These are phyloP conservation scores for Juglanconis juglandina DNA, from an alignment of 2,329 filamentous ascomycete genomes.

Conservation along the genomic window DNA sequence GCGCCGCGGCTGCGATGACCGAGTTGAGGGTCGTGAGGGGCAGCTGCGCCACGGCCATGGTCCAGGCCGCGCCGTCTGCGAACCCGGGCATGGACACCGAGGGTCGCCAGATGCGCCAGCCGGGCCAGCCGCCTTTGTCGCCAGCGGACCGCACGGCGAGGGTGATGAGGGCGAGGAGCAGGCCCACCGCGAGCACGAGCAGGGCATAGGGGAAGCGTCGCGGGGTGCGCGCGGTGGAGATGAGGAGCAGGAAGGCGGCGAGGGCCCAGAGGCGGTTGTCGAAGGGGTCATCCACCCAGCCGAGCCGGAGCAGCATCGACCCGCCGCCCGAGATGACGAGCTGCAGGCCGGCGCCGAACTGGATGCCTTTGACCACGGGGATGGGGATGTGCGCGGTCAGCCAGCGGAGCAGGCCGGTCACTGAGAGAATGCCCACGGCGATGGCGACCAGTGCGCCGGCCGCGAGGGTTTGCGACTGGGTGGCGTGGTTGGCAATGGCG, in stretches of 20 bases:
- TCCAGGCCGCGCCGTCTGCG: slow-evolving; percentile 36
- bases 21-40: slow-evolving; percentile 92
- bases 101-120: slow-evolving; percentile 60
- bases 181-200: slow-evolving; percentile 63
- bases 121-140: slow-evolving; percentile 39
- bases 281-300: slow-evolving; percentile 64
- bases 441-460: slow-evolving; percentile 77
- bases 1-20: slow-evolving; percentile 78
- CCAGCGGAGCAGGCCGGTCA: slow-evolving; percentile 74
- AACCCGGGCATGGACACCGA: slow-evolving; percentile 40
- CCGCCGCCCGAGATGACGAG: slow-evolving; percentile 75
- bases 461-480: slow-evolving; percentile 69
- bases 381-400: slow-evolving; percentile 74
- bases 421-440: slow-evolving; percentile 71
- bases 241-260: slow-evolving; percentile 67
- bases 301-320: slow-evolving; percentile 63
- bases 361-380: slow-evolving; percentile 90
- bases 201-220: slow-evolving; percentile 73
- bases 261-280: slow-evolving; percentile 79
- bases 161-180: slow-evolving; percentile 57
- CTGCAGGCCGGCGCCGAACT: slow-evolving; percentile 84
- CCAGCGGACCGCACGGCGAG: slow-evolving; percentile 23
- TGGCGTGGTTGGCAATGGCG: slow-evolving; percentile 69
- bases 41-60: slow-evolving; percentile 77
- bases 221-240: slow-evolving; percentile 62